Evolutionary conservation across 495 filamentous ascomycete genomes (phyloP), one percentile per base, ranked within the genome.

Genomic region (Cercophora samala): DNA sequence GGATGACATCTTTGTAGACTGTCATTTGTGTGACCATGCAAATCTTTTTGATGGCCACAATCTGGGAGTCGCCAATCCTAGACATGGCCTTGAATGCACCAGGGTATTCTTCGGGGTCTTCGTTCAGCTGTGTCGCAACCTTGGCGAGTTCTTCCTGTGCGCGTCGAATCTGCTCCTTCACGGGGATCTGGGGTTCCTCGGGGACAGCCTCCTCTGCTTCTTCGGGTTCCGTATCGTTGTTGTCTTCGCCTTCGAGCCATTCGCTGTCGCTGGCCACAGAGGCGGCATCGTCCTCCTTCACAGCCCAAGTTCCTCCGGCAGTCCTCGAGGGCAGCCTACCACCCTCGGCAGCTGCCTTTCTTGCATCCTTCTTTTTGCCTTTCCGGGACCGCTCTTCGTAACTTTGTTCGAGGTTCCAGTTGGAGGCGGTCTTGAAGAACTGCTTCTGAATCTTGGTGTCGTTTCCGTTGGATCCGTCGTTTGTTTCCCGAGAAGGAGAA

Each of bases 1-100:
- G 95, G 58, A 99, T 97, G 54, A 97, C 84, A 80, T 98, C 93
- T 75, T 93, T 96, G 78, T 92, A 99, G n/a, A 97, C 85, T 6
- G 93, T 88, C 73, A 93, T 82, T 77, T 97, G 93, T 21, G 93
- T 90, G 18, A 87, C 91, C 25, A 99, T 76, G 23, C 89, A 90
- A 62, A 99, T 82, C 73, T 92, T 95, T 79, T 90, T 88, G 71
- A 98, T 88, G 5, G 90, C 88, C 37, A 85, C 75, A 66, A 93
- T 89, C 8, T 81, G 74, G 2, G 88, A 89, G 55, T 89, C 82
- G 42, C 87, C 89, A 71, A 98, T 87, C 68, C 90, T 85, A 18
- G 89, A 87, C 75, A 99, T 79, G 6, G 85, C 84, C 75, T 90
- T 90, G 78, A 97, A 90, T 19, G 89, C 82, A 42, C 88, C 87